phyloP scores from a whole-genome alignment of 345 rosid species.

The Sisymbrium altissimum region DNA sequence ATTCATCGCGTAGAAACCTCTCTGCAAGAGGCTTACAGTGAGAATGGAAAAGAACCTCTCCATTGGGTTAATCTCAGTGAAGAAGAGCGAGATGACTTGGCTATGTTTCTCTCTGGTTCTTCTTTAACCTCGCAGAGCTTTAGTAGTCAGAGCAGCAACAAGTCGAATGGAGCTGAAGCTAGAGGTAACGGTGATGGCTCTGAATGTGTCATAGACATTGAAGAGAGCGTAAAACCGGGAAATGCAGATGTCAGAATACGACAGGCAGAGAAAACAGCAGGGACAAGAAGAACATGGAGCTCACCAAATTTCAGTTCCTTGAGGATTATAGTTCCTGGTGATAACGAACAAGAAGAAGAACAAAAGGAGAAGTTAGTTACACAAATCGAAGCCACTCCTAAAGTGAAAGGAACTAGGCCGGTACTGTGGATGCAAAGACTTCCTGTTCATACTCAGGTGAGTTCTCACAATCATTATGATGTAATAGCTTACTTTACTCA shows the following conservation, averaged over 20 bases:
- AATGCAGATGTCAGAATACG: constrained; percentile 35
- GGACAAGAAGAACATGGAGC: constrained; percentile 56
- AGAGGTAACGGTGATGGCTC: constrained; percentile 23
- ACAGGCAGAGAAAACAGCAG: constrained; percentile 39
- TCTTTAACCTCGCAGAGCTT: constrained; percentile 15
- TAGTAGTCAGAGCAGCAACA: constrained; percentile 27
- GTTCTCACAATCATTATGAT: constrained; percentile 42
- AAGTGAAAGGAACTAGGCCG: constrained; percentile 58
- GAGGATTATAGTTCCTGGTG: constrained; percentile 52
- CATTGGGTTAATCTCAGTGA: constrained; percentile 72
- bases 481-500: background rate
- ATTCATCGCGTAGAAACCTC: constrained; percentile 57
- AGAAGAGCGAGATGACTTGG: constrained; percentile 81
- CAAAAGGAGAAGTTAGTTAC: constrained; percentile 29
- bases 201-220: constrained; percentile 34
- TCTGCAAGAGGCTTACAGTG: constrained; percentile 47
- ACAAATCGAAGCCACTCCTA: constrained; percentile 60
- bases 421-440: constrained; percentile 50
- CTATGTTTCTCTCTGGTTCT: constrained; percentile 71
- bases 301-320: constrained; percentile 57
- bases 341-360: constrained; percentile 36
- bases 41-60: constrained; percentile 62
- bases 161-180: constrained; percentile 32
- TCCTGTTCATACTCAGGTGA: constrained; percentile 36
- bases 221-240: constrained; percentile 37